Percentiles rank a stretch among this genome's conserved stretches.
phyloP scores from a whole-genome alignment of 495 filamentous ascomycete genomes.

The Annulohypoxylon maeteangense region DNA sequence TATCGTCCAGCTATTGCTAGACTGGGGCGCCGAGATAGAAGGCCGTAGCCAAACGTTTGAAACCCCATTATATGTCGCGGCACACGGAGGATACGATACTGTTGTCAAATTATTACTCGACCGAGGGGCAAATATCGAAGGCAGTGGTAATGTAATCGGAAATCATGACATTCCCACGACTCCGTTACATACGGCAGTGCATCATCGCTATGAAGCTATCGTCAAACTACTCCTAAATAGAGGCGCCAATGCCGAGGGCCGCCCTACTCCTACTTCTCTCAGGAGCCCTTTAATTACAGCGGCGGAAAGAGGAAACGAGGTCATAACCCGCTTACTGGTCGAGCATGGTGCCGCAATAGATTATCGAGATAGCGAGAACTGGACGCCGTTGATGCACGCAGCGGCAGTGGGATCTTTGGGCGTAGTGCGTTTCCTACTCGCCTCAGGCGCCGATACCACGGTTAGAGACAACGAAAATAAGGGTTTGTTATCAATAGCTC shows the following conservation, averaged over 20 bases:
- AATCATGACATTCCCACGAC: no score
- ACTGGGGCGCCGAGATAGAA: no score
- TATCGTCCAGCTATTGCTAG: no score
- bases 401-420: background rate
- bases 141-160: no score
- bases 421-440: background rate
- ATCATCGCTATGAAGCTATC: background rate
- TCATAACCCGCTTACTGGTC: background rate
- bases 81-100: no score
- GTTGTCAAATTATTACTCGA: no score
- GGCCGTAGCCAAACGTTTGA: no score
- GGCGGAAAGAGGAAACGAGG: no score
- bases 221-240: background rate
- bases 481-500: background rate
- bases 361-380: background rate
- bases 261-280: no score
- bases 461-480: background rate
- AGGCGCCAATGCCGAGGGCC: background rate
- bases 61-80: no score
- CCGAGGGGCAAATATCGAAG: no score
- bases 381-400: background rate
- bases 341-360: background rate
- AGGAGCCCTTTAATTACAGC: no score
- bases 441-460: background rate
- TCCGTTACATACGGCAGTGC: background rate